Base-by-base conservation (phyloP, 2,329 filamentous ascomycete genomes). In the Xylariaceae sp. region DNA sequence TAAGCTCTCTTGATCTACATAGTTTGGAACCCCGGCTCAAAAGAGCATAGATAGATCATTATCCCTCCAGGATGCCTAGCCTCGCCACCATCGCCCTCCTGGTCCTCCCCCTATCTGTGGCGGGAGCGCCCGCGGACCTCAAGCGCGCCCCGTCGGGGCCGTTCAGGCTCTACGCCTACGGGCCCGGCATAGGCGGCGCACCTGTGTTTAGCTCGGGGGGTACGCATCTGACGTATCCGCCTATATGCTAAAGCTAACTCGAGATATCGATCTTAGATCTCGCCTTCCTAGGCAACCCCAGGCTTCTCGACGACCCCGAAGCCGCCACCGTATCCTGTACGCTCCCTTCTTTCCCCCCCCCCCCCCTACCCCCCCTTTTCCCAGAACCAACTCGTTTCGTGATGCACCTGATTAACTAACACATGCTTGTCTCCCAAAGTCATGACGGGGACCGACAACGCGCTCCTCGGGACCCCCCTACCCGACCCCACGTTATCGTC, bases 121-220 rank as follows among this genome's bases (percentile, higher is more conserved):
- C 41, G 3, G 56, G 32, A 41, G 48, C 40, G 46, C 53, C 45
- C 29, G 48, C 48, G 19, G 44, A 45, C 43, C 42, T 53, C 16
- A 42, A 54, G 21, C 52, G 59, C n/a, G 53, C 62, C 3, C 60
- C 65, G 2, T 47, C 19, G 7, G 53, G 46, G 5, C 54, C 46
- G 2, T 70, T 70, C 50, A 53, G 60, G n/a, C 52, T 70, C 7
- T 70, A 67, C 40, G 68, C 65, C 47, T 70, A 69, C 46, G 67
- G 68, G 19, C 16, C 48, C 4, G 60, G 61, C 14, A 67, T 70
- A 44, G 55, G 65, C 6, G 67, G 68, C 6, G 57, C 65, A 2
- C 53, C 62, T 7, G 20, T 70, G 19, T 65, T 69, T 52, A 65
- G 61, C 29, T 56, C 57, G 14, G 58, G 64, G 18, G 61, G 67